Conservation (phyloP, 2,329 filamentous ascomycete genomes). For the Colletotrichum acutatum region DNA sequence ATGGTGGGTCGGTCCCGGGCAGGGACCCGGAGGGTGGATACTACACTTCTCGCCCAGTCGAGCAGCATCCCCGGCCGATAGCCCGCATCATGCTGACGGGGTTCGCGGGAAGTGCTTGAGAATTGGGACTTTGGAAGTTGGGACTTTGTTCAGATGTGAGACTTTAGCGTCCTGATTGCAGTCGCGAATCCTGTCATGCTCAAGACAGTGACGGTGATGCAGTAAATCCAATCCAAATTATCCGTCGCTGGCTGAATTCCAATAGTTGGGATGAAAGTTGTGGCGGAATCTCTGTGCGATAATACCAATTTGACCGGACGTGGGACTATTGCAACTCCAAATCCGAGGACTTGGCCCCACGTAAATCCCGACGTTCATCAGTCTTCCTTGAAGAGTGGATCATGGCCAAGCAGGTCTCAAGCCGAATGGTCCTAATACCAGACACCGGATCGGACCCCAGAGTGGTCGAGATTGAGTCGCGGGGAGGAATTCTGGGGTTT, state of each 20-base stretch:
- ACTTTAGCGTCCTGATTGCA: neutral
- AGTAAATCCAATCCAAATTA: neutral
- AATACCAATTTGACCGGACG: neutral
- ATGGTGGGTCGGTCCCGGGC: neutral
- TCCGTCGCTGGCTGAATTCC: neutral
- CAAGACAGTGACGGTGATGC: neutral
- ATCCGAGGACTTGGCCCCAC: neutral
- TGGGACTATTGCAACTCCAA: neutral
- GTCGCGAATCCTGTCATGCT: neutral
- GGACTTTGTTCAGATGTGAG: neutral
- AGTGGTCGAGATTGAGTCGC: neutral
- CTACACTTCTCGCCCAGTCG: neutral
- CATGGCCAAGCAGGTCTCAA: neutral
- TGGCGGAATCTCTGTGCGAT: neutral
- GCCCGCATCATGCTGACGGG: neutral
- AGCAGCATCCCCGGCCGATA: slow-evolving; percentile 4
- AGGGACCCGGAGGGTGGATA: slow-evolving; percentile 9
- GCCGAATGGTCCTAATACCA: neutral
- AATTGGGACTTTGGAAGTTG: too few relatives aligned
- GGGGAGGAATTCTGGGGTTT: neutral
- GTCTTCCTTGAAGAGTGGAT: neutral
- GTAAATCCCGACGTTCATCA: neutral
- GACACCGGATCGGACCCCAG: neutral
- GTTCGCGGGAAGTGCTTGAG: neutral
- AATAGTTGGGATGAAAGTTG: neutral